These are phyloP conservation scores for Aaosphaeria arxii DNA, from an alignment of 2,329 filamentous ascomycete genomes.

Conservation along the genomic window DNA sequence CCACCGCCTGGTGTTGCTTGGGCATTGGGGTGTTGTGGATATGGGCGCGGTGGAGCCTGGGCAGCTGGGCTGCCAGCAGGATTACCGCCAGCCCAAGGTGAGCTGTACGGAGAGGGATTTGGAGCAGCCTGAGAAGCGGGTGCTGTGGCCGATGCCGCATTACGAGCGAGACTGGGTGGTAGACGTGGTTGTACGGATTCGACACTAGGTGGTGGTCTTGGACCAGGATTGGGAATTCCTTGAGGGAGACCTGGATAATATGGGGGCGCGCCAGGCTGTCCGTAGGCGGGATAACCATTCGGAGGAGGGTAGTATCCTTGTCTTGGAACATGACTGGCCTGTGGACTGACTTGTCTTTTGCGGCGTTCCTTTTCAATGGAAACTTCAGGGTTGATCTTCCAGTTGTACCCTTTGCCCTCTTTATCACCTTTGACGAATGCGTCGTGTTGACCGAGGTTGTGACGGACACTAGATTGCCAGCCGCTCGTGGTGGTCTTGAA, in stretches of 20 bases:
- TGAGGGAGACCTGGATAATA: constrained; percentile 27
- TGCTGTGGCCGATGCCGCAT: constrained; percentile 19
- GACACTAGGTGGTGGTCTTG: constrained; percentile 24
- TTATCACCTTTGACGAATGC: constrained; percentile 60
- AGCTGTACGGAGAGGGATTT: constrained; percentile 32
- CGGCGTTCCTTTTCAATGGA: constrained; percentile 58
- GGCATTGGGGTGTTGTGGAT: constrained; percentile 26
- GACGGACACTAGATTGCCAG: constrained; percentile 66
- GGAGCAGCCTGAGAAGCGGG: constrained; percentile 23
- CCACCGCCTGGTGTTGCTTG: constrained; percentile 3
- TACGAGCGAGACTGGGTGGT: constrained; percentile 35
- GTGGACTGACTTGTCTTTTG: constrained; percentile 50
- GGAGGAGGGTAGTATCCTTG: constrained; percentile 28
- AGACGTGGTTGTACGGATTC: constrained; percentile 26
- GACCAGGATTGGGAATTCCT: constrained; percentile 26
- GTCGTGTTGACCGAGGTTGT: constrained; percentile 60
- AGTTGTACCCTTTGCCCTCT: constrained; percentile 62
- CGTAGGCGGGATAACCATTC: constrained; percentile 25
- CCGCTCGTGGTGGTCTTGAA: constrained; percentile 58
- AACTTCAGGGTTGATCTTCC: constrained; percentile 58
- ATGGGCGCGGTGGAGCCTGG: constrained; percentile 26
- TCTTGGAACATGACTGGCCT: constrained; percentile 28
- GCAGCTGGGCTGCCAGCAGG: constrained; percentile 21
- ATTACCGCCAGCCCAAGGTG: constrained; percentile 34
- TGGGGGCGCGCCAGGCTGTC: constrained; percentile 18